Conservation (phyloP, 2,329 filamentous ascomycete species). For the Calonectria crousiana region DNA sequence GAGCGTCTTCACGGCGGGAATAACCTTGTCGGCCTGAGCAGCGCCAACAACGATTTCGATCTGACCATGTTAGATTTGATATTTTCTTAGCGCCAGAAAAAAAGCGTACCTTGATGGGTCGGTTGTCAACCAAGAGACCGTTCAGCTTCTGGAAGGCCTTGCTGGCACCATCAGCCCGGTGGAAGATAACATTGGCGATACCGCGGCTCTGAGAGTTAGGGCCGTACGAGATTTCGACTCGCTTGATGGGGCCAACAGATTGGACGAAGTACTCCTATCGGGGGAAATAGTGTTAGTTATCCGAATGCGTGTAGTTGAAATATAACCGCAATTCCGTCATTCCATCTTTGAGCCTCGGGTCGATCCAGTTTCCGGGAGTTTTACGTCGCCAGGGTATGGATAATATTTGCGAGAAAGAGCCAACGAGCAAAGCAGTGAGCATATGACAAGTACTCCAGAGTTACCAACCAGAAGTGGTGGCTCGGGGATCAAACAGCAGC, state of each 20-base stretch:
- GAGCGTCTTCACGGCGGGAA: constrained; percentile 76
- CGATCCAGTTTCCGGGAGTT: constrained; percentile 46
- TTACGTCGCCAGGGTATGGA: constrained; percentile 37
- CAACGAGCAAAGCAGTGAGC: constrained; percentile 49
- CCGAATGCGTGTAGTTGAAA: constrained; percentile 47
- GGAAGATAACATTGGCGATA: constrained; percentile 90
- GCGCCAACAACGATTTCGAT: constrained; percentile 93
- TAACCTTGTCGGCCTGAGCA: constrained; percentile 75
- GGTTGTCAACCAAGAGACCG: constrained; percentile 88
- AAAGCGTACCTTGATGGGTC: constrained; percentile 83
- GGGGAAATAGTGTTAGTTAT: constrained; percentile 75
- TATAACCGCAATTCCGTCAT: constrained; percentile 40
- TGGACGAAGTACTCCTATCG: constrained; percentile 95
- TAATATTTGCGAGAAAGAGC: constrained; percentile 31
- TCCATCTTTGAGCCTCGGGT: constrained; percentile 48
- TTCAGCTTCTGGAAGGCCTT: constrained; percentile 89
- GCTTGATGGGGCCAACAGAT: constrained; percentile 90
- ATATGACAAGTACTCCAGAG: constrained; percentile 27
- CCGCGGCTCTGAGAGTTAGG: constrained; percentile 92
- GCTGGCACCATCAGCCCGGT: constrained; percentile 82
- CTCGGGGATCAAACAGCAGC: constrained; percentile 9
- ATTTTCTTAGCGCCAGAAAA: neutral
- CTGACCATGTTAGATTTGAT: constrained; percentile 58
- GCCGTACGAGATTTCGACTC: constrained; percentile 91
- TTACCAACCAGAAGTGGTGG: constrained; percentile 18